Percentiles rank a stretch among this genome's conserved stretches.
Evolutionary conservation across 768 basidiomycete genomes (phyloP).

Genomic region (Russula sp.): DNA sequence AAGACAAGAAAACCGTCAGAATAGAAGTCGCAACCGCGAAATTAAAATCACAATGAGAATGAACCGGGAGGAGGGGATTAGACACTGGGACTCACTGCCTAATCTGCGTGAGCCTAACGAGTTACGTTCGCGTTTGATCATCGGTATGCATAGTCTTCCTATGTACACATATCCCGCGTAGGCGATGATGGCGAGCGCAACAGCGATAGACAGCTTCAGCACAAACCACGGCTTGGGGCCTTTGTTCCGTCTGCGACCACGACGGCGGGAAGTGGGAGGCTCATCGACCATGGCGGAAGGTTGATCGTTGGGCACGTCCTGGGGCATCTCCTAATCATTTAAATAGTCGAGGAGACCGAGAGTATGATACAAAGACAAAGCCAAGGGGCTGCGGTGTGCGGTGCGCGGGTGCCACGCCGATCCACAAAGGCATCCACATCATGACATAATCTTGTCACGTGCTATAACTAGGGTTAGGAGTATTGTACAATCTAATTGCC

Average conservation of each 20-base stretch:
- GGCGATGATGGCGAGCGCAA: slow-evolving; percentile 58
- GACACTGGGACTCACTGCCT: slow-evolving; percentile 62
- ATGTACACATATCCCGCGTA: slow-evolving; percentile 80
- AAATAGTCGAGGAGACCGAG: not conserved
- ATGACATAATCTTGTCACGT: not conserved
- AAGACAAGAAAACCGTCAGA: not conserved
- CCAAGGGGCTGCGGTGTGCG: no score
- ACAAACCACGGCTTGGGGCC: slow-evolving; percentile 67
- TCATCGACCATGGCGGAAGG: not conserved
- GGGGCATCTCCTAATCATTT: slow-evolving; percentile 7
- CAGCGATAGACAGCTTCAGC: slow-evolving; percentile 61
- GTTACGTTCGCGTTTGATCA: slow-evolving; percentile 49
- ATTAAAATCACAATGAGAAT: not conserved
- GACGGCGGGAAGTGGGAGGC: not conserved
- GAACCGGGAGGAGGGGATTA: not conserved
- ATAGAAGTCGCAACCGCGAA: not conserved
- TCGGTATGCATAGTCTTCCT: slow-evolving; percentile 64
- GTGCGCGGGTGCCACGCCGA: not conserved
- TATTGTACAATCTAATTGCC: not conserved
- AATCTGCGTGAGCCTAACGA: slow-evolving; percentile 49
- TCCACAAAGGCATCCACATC: not conserved
- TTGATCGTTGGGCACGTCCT: not conserved
- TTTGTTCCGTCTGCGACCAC: slow-evolving; percentile 33
- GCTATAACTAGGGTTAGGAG: not conserved
- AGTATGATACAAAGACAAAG: not conserved